These are phyloP conservation scores for Funneliformis mosseae DNA, from an alignment of 192 early-diverging fungal genomes.

Conservation along the genomic window DNA sequence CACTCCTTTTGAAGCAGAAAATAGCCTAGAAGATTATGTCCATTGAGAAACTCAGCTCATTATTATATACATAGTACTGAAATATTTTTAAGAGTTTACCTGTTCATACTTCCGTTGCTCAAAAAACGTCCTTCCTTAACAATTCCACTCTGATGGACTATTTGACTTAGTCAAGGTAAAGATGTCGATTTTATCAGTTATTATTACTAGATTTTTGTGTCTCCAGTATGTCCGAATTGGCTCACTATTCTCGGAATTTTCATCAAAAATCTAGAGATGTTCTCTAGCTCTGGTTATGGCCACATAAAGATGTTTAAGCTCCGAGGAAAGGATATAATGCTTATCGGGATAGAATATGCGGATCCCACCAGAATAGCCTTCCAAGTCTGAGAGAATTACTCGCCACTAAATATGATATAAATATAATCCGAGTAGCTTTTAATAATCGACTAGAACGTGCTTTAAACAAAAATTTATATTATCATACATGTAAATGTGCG, in stretches of 20 bases:
- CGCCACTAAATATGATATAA: slow-evolving; percentile 3
- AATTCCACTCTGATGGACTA: not conserved
- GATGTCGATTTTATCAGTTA: not conserved
- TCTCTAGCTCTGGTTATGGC: slow-evolving; percentile 11
- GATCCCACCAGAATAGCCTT: not conserved
- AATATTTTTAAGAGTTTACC: slow-evolving; percentile 4
- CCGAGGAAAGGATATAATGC: too few species aligned
- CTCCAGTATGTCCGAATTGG: slow-evolving; percentile 19
- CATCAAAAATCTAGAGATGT: slow-evolving; percentile 17
- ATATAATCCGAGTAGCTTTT: not conserved
- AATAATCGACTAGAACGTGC: not conserved
- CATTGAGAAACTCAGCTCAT: not conserved
- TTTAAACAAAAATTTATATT: not conserved
- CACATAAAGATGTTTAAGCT: too few species aligned
- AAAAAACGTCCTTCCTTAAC: slow-evolving; percentile 5
- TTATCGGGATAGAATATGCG: not conserved
- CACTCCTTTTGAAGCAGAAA: slow-evolving; percentile 20
- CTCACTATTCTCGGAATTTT: not conserved
- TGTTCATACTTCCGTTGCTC: slow-evolving; percentile 16
- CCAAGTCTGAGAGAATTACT: not conserved
- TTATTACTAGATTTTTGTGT: not conserved
- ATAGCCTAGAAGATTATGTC: slow-evolving; percentile 8
- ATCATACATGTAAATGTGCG: slow-evolving; percentile 1
- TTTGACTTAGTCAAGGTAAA: not conserved
- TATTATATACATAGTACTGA: not conserved